Base-by-base conservation (phyloP, 2,329 filamentous ascomycete genomes). In the Fusarium sp. region DNA sequence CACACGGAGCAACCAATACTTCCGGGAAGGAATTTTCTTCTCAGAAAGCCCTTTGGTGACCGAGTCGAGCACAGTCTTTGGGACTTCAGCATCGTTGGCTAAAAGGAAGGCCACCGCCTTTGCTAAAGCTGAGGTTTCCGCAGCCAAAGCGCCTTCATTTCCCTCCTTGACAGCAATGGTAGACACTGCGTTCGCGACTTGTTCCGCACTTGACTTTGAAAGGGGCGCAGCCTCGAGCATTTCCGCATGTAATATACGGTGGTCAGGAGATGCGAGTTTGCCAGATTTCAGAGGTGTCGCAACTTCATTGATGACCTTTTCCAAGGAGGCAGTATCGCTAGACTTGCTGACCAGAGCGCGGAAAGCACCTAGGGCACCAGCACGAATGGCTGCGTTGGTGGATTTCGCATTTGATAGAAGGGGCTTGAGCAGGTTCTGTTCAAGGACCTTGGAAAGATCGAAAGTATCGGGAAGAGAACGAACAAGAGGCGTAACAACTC, bases 341-440 rank as follows among this genome's bases (percentile, higher is more conserved):
- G 89, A 92, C 70, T 87, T 86, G 41, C 82, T 78, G 29, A 93
- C 87, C n/a, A 94, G 83, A 12, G 87, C 86, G 68, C 86, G 85
- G 77, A 98, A 97, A 10, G 92, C 92, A 38, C 86, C 84, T 23
- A 94, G 81, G 11, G 93, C 92, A 24, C 93, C 94, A 66, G 87
- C 87, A 57, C 95, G 90, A 66, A 98, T 93, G 4, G 81, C 80
- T 16, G 88, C 83, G 77, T 97, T 98, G 75, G 92, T 94, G 3
- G 96, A 98, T 79, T 97, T 98, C 78, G 94, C 85, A 76, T 94
- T 97, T 39, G 93, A 90, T n/a, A 98, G 81, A 15, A 99, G 83
- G 8, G 94, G 93, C 78, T 97, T 98, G 37, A 97, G 80, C 35
- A 99, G 84, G 65, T 92, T 92, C 26, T 85, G 84, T 53, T 87